Conservation (phyloP, 2,329 filamentous ascomycete species). For the Sporothrix humicola region DNA sequence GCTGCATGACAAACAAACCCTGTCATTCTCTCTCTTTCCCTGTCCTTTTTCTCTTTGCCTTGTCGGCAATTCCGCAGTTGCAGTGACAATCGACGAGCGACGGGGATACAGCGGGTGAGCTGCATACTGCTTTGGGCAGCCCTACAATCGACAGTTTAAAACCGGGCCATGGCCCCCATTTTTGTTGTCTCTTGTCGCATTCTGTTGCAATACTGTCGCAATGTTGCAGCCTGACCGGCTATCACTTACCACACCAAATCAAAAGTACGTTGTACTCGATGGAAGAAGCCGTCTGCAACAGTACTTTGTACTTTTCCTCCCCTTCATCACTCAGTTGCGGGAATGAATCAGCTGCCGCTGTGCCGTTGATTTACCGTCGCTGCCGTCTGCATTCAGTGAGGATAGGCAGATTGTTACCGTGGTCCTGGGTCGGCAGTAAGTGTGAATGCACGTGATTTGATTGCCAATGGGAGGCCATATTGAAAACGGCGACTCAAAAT, state of each 20-base stretch:
- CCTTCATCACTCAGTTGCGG: neutral
- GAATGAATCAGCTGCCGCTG: neutral
- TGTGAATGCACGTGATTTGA: neutral
- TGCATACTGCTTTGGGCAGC: constrained; percentile 2
- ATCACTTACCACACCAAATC: too few relatives aligned
- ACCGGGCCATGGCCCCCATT: neutral
- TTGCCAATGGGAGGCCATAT: neutral
- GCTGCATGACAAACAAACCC: neutral
- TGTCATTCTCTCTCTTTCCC: neutral
- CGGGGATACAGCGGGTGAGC: neutral
- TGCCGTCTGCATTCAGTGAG: neutral
- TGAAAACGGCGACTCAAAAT: neutral
- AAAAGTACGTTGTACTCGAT: too few relatives aligned
- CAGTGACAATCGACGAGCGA: neutral
- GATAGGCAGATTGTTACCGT: neutral
- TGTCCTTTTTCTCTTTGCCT: neutral
- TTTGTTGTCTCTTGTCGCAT: neutral
- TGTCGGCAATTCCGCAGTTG: neutral
- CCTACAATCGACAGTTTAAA: neutral
- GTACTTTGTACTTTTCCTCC: neutral
- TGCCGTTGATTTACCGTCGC: neutral
- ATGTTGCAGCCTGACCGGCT: too few relatives aligned
- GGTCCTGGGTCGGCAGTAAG: neutral
- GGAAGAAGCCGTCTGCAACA: too few relatives aligned
- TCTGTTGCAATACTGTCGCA: too few relatives aligned